Conservation (phyloP, 2,329 filamentous ascomycete species). For the Alternaria sp. region DNA sequence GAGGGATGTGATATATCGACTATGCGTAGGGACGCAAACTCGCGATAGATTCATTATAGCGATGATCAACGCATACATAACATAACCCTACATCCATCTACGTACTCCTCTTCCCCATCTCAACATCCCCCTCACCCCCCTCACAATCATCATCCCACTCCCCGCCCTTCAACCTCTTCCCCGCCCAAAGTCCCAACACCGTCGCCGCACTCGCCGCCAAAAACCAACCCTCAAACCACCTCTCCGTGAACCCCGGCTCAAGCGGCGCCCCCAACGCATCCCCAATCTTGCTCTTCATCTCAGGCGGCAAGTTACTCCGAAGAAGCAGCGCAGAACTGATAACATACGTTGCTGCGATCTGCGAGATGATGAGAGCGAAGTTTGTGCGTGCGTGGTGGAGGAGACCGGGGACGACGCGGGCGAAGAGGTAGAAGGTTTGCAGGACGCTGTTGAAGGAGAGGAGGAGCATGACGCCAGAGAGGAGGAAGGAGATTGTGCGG, state of each 20-base stretch:
- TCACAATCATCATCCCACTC: conserved; percentile 49
- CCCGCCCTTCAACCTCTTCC: conserved; percentile 63
- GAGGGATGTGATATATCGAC: neutral
- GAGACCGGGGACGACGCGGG: conserved; percentile 74
- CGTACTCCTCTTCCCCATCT: conserved; percentile 74
- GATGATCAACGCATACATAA: neutral
- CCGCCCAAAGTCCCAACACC: conserved; percentile 74
- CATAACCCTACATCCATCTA: neutral
- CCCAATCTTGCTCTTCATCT: conserved; percentile 77
- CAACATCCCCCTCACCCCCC: conserved; percentile 61
- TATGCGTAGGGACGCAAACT: fast-evolving
- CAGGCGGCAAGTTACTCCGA: conserved; percentile 76
- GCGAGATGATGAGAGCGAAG: conserved; percentile 77
- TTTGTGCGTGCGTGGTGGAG: conserved; percentile 77
- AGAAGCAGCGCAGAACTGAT: conserved; percentile 80
- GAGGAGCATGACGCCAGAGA: conserved; percentile 82
- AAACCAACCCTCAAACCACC: conserved; percentile 91
- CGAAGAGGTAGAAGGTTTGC: conserved; percentile 84
- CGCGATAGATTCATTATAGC: fast-evolving
- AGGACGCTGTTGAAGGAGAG: conserved; percentile 81
- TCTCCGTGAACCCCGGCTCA: conserved; percentile 73
- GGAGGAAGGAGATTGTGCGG: conserved; percentile 81
- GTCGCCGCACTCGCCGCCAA: conserved; percentile 71
- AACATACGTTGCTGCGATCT: conserved; percentile 84
- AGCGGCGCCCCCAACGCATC: conserved; percentile 79